A percentile compares a stretch with the other conserved stretches of the same genome.
These are phyloP conservation scores for Pogostemon cablin DNA, from an alignment of 257 asterid species.

Conservation along the genomic window DNA sequence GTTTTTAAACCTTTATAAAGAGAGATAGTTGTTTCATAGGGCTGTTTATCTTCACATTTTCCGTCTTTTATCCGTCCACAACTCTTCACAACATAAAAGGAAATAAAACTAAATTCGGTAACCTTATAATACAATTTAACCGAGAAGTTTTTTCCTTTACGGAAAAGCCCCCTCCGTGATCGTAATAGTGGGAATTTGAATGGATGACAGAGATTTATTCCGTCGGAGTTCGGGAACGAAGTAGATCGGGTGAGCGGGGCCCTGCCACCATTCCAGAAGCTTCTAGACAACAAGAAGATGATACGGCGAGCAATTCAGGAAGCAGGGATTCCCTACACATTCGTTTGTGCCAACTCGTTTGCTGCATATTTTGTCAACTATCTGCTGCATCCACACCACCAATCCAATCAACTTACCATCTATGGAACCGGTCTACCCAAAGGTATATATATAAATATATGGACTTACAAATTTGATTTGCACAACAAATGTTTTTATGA, in stretches of 20 bases:
- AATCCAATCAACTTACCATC: constrained; percentile 23
- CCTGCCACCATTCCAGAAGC: constrained; percentile 38
- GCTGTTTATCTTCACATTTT: no score
- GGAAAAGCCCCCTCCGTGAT: no score
- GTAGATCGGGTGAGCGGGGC: constrained; percentile 42
- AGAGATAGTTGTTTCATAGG: no score
- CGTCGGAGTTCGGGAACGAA: constrained; percentile 50
- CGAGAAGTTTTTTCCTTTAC: no score
- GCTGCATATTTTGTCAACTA: constrained; percentile 43
- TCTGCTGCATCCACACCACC: constrained; percentile 39
- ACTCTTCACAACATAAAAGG: no score
- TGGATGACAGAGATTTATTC: constrained; percentile 47
- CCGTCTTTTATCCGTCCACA: no score
- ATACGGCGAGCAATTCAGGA: constrained; percentile 46
- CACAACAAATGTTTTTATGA: no score
- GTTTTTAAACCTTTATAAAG: no score
- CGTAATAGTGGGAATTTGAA: constrained; percentile 31
- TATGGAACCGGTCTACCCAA: constrained; percentile 37
- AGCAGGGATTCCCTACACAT: constrained; percentile 44
- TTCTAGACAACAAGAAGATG: constrained; percentile 41
- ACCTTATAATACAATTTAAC: no score
- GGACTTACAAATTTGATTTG: no score
- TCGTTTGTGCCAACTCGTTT: constrained; percentile 41
- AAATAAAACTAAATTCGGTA: no score
- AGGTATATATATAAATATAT: constrained; percentile 21